Evolutionary conservation across 2,329 filamentous ascomycete genomes (phyloP), one percentile per base, ranked within the genome.

Genomic region (Juglanconis sp.): DNA sequence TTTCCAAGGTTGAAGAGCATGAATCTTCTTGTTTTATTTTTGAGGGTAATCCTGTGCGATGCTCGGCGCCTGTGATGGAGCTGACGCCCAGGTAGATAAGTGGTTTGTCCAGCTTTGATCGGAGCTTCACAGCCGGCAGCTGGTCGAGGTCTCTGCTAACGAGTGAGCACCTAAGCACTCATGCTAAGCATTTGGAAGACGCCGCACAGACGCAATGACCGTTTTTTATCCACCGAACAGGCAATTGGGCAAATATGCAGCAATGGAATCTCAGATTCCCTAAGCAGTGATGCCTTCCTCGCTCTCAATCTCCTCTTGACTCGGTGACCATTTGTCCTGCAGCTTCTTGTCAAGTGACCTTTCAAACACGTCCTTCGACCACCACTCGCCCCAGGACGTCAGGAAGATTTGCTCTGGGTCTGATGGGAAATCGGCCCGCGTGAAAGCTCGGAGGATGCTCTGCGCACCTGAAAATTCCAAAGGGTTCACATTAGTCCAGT

Each of bases 321-420:
- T 75, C 0, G 77, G 77, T 31, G 70, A 79, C 80, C 80, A 84
- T 66, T 79, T 81, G 44, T 83, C 74, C 71, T 83, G 81, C 3
- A 84, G 71, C 1, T 65, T 63, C 69, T 76, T 75, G 56, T 84
- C 78, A 3, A 81, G 68, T 1, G 71, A 71, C 57, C 72, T 69
- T 11, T 65, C 72, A 55, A 77, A 77, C 2, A 77, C 71, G 3
- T 76, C 72, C 67, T 76, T 81, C 13, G 72, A 66, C 80, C 81
- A 84, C 80, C 80, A 84, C 70, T 84, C 80, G 1, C 81, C 81
- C 81, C 80, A 83, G 65, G 80, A 82, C 0, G 80, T 83, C 50
- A 84, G 65, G 68, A 84, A 83, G 57, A 84, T 80, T 54, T 76
- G 75, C 17, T 83, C 77, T 0, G 76, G 77, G 40, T 84, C 80